These are phyloP conservation scores for Paraconiothyrium brasiliense DNA, from an alignment of 2,329 filamentous ascomycete genomes.

Conservation along the genomic window DNA sequence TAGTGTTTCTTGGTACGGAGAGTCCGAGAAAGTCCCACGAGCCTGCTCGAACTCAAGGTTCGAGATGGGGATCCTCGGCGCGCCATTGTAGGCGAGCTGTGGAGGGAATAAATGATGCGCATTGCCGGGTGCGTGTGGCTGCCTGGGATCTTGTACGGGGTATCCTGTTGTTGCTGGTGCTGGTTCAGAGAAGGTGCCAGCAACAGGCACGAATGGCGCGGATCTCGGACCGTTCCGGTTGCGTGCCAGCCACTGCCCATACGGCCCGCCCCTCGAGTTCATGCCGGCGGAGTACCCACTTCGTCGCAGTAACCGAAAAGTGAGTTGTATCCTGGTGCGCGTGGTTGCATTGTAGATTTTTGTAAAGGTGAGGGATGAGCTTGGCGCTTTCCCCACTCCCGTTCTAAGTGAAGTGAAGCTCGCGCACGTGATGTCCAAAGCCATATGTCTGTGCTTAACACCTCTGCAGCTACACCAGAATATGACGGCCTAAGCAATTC, in stretches of 20 bases:
- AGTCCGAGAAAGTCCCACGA: slow-evolving; percentile 21
- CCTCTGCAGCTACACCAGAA: too few species aligned
- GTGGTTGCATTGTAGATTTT: slow-evolving; percentile 24
- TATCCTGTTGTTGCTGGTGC: slow-evolving; percentile 23
- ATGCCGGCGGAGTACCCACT: slow-evolving; percentile 25
- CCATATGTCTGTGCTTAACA: background rate
- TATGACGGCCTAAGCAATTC: too few species aligned
- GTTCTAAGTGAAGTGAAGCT: background rate
- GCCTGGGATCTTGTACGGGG: slow-evolving; percentile 21
- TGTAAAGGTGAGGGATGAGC: slow-evolving; percentile 3
- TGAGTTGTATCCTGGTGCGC: slow-evolving; percentile 22
- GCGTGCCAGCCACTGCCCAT: slow-evolving; percentile 32
- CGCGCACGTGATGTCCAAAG: slow-evolving; percentile 5
- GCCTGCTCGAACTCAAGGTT: slow-evolving; percentile 16
- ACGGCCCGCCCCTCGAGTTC: slow-evolving; percentile 32
- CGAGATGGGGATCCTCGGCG: background rate
- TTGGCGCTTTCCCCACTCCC: slow-evolving; percentile 2
- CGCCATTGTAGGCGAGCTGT: slow-evolving; percentile 28
- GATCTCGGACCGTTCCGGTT: slow-evolving; percentile 23
- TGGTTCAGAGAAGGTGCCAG: slow-evolving; percentile 31
- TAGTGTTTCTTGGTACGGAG: slow-evolving; percentile 33
- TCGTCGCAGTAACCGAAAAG: slow-evolving; percentile 21
- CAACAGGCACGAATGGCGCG: slow-evolving; percentile 32
- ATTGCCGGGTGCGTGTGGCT: slow-evolving; percentile 22
- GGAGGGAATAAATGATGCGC: slow-evolving; percentile 28